Percentiles rank a stretch among this genome's conserved stretches.
phyloP scores from a whole-genome alignment of 2,329 filamentous ascomycete genomes.

The Alternaria ethzedia region DNA sequence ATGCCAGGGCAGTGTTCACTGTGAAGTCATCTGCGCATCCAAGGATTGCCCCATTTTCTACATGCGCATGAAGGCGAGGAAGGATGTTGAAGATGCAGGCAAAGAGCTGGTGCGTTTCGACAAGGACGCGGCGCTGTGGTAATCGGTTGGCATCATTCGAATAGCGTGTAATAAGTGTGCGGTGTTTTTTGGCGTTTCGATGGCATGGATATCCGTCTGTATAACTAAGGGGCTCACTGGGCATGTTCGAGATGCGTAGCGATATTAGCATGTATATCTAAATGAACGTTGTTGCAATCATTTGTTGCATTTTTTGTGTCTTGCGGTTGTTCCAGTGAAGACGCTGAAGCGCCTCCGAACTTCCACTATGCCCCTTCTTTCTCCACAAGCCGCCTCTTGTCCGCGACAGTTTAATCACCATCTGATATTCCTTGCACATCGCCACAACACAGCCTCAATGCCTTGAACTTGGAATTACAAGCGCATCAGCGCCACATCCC shows the following conservation, averaged over 20 bases:
- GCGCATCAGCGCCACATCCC: background rate
- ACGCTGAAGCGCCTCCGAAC: background rate
- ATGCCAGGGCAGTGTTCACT: slow-evolving; percentile 97
- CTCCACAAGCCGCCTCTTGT: background rate
- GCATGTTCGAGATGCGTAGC: background rate
- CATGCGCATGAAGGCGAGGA: slow-evolving; percentile 99
- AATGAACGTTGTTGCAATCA: background rate
- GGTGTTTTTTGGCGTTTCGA: slow-evolving; percentile 11
- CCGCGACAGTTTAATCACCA: background rate
- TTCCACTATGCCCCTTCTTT: background rate
- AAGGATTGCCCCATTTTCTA: slow-evolving; percentile 99
- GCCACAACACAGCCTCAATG: background rate
- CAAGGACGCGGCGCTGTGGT: slow-evolving; percentile 75
- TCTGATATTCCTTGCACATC: background rate
- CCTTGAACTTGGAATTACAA: accelerated
- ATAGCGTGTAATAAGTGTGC: too few relatives aligned
- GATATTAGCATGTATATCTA: background rate
- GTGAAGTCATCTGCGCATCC: slow-evolving; percentile 95
- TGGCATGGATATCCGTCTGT: background rate
- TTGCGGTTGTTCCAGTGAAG: background rate
- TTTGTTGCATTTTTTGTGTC: background rate
- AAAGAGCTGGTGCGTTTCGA: slow-evolving; percentile 92
- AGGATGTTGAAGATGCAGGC: slow-evolving; percentile 93
- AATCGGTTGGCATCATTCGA: too few relatives aligned
- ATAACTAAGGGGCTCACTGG: background rate